Base-by-base conservation (phyloP, 2,329 filamentous ascomycete species). In the Microsporum canis region DNA sequence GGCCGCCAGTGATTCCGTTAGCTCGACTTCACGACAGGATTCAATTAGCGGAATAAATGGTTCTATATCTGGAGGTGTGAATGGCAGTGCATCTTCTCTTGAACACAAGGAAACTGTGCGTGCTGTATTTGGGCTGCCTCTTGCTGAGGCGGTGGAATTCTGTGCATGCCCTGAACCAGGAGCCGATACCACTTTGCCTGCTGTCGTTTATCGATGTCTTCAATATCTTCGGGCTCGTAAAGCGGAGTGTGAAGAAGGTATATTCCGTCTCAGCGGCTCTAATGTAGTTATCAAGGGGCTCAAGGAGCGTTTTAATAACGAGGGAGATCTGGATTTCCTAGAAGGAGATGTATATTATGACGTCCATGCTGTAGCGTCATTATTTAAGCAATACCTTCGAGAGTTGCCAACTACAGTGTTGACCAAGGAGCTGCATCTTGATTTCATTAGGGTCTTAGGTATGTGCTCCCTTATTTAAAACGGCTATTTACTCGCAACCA, bases 241-340 rank as follows among this genome's bases (percentile, higher is more conserved):
- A 64, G 94, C 91, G 8, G 81, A 87, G 56, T 80, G 80, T 4
- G 94, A 99, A 72, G 94, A 99, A 74, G 94, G 94, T 49, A 96
- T 99, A 47, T 99, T 99, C 80, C 86, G 94, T 58, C 80, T 99
- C 47, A 97, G 91, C 72, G 94, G 94, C n/a, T 97, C 92, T 0
- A 97, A 96, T 70, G 83, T 95, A 60, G 87, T 96, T 57, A 95
- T 99, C 75, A 95, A 92, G 74, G 85, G 85, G 61, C 81, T 99
- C 49, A 88, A 88, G 63, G 92, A 97, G 71, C 86, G 91, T 1
- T 99, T 99, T 78, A 96, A 99, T 73, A 85, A 76, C 3, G 91
- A 99, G 77, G 88, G 91, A 53, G 94, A 99, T 70, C 83, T 99
- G 65, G 90, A 96, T 71, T 80, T 99, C 58, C 73, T 96, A 31